These are phyloP conservation scores for Daldinia eschscholtzii DNA, from an alignment of 2,329 filamentous ascomycete species.

Conservation along the genomic window DNA sequence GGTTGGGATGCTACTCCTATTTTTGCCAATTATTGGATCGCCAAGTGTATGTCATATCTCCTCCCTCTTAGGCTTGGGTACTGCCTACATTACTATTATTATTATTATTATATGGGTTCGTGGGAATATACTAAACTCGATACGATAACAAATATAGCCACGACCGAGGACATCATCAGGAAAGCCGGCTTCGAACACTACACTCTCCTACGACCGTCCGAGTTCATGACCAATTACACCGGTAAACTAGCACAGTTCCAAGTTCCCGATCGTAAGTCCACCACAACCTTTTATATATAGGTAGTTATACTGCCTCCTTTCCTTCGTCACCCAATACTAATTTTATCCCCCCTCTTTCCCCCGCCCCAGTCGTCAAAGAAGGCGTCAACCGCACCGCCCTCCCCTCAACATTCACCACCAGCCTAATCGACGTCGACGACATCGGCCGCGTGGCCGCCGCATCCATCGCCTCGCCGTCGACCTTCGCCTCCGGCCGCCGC, in stretches of 20 bases:
- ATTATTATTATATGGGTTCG: neutral
- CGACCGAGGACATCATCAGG: conserved; percentile 33
- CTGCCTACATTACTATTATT: neutral
- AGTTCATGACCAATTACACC: conserved; percentile 43
- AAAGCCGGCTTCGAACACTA: conserved; percentile 33
- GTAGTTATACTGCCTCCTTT: too few relatives aligned
- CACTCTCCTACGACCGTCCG: conserved; percentile 39
- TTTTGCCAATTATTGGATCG: conserved; percentile 26
- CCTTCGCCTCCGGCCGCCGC: conserved; percentile 15
- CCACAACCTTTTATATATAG: neutral
- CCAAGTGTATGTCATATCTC: conserved; percentile 18
- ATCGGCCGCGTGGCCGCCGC: conserved; percentile 33
- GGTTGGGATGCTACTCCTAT: conserved; percentile 23
- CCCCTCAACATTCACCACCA: conserved; percentile 4
- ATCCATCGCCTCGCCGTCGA: conserved; percentile 25
- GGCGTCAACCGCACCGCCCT: conserved; percentile 27
- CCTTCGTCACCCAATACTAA: neutral
- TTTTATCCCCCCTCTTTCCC: neutral
- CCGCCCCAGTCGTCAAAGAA: conserved; percentile 7
- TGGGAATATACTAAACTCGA: neutral
- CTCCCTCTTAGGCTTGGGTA: neutral
- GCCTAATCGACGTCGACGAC: conserved; percentile 32
- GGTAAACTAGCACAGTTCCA: conserved; percentile 1
- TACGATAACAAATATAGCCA: conserved; percentile 13
- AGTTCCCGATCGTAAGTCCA: conserved; percentile 17